phyloP scores from a whole-genome alignment of 345 rosid genomes.

The Syzygium grande region DNA sequence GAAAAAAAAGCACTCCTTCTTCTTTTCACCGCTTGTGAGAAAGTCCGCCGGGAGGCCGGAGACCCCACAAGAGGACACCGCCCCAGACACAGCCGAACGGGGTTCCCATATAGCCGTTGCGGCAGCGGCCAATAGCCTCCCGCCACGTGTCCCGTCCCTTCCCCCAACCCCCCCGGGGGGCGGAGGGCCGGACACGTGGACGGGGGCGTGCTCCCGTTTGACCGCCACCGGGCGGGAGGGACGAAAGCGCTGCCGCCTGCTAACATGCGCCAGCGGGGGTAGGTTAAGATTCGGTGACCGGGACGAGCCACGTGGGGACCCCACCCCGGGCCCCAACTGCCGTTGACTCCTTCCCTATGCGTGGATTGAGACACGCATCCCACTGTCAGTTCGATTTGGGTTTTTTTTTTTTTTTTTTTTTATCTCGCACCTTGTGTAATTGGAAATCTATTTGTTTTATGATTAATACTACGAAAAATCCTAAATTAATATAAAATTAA shows the following conservation, averaged over 20 bases:
- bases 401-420: not conserved
- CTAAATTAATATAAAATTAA: too few relatives aligned
- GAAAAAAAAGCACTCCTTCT: too few relatives aligned
- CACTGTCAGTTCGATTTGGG: not conserved
- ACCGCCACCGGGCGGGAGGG: not conserved
- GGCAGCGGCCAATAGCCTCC: not conserved
- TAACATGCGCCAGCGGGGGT: not conserved
- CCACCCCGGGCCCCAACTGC: not conserved
- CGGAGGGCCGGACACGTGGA: not conserved
- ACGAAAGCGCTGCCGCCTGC: not conserved
- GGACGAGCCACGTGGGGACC: not conserved
- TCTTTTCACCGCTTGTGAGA: not conserved
- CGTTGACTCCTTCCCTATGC: not conserved
- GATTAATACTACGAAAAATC: too few relatives aligned
- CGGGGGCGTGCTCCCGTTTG: not conserved
- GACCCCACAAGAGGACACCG: not conserved
- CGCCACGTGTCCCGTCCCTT: not conserved
- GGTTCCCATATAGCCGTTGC: not conserved
- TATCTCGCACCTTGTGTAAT: not conserved
- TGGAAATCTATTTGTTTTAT: not conserved
- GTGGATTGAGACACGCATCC: not conserved
- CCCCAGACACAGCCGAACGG: not conserved
- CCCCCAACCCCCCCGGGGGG: too few relatives aligned
- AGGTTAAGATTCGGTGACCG: not conserved
- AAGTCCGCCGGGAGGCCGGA: not conserved